These are phyloP conservation scores for Melanomma pulvis-pyrius DNA, from an alignment of 495 filamentous ascomycete genomes.

Conservation along the genomic window DNA sequence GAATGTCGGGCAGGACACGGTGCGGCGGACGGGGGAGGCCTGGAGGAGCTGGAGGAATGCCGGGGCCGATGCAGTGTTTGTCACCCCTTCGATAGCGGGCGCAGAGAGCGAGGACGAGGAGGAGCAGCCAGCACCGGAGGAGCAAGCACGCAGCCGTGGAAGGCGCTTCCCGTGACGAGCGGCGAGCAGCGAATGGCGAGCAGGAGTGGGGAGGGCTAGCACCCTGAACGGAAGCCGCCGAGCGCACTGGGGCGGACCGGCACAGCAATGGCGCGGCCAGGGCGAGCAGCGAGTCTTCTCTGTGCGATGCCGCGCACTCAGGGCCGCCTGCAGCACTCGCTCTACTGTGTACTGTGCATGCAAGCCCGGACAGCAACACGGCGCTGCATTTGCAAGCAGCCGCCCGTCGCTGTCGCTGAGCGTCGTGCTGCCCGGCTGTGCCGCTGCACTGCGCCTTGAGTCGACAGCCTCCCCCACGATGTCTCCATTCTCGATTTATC, in stretches of 20 bases:
- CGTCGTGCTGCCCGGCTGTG: background rate
- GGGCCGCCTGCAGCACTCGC: background rate
- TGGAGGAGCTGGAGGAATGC: constrained; percentile 7
- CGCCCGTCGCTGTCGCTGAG: background rate
- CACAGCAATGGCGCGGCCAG: background rate
- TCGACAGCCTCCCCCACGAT: background rate
- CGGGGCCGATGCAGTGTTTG: background rate
- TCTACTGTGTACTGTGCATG: background rate
- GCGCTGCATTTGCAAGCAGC: constrained; percentile 9
- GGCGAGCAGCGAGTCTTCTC: background rate
- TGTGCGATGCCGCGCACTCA: too few relatives aligned
- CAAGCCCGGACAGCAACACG: background rate
- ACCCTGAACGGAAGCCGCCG: constrained; percentile 1
- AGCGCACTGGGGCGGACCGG: background rate
- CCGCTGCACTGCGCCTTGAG: background rate
- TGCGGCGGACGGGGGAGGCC: background rate
- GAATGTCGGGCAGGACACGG: constrained; percentile 8
- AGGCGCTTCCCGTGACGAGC: too few relatives aligned
- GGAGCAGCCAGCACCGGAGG: background rate
- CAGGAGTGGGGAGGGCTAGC: constrained; percentile 18
- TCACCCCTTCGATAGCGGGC: background rate
- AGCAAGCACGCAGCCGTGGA: background rate
- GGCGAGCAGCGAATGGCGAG: constrained; percentile 12
- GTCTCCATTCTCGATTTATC: too few relatives aligned
- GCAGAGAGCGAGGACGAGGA: background rate